These are phyloP conservation scores for Xanthoconium stramineum DNA, from an alignment of 768 basidiomycete species.

Conservation along the genomic window DNA sequence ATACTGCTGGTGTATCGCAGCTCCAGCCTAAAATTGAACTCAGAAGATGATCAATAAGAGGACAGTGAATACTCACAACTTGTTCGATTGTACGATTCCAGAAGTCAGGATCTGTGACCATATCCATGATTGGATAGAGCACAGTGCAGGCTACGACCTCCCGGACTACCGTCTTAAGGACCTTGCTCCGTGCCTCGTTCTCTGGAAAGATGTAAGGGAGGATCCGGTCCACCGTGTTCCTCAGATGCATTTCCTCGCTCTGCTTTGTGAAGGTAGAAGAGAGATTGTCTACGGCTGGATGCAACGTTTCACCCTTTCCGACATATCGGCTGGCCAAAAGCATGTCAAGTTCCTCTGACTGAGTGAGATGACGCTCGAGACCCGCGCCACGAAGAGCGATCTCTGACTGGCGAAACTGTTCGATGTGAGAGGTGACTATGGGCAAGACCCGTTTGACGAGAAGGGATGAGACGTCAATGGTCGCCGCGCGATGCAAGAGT, in stretches of 20 bases:
- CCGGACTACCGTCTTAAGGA: slow-evolving; percentile 67
- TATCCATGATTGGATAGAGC: slow-evolving; percentile 84
- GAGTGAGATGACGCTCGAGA: slow-evolving; percentile 76
- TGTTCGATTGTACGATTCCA: slow-evolving; percentile 95
- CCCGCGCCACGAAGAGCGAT: slow-evolving; percentile 79
- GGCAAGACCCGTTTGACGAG: slow-evolving; percentile 84
- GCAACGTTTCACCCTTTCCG: slow-evolving; percentile 60
- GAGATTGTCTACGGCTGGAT: slow-evolving; percentile 84
- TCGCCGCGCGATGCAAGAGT: slow-evolving; percentile 51
- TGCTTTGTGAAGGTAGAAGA: slow-evolving; percentile 88
- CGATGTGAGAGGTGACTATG: slow-evolving; percentile 84
- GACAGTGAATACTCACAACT: slow-evolving; percentile 56
- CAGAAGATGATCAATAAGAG: slow-evolving; percentile 5
- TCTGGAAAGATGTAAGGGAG: slow-evolving; percentile 74
- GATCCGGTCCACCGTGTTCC: slow-evolving; percentile 63
- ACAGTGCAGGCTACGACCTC: slow-evolving; percentile 84
- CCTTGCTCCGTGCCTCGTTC: slow-evolving; percentile 67
- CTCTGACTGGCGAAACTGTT: slow-evolving; percentile 89
- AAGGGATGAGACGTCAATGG: slow-evolving; percentile 70
- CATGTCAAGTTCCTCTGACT: slow-evolving; percentile 87
- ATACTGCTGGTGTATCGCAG: slow-evolving; percentile 67
- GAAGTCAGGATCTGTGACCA: slow-evolving; percentile 93
- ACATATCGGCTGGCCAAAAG: slow-evolving; percentile 82
- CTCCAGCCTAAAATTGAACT: slow-evolving; percentile 48
- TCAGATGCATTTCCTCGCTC: slow-evolving; percentile 83